Evolutionary conservation across 306 rosid genomes (phyloP).

Genomic region (Trichosanthes truncata): DNA sequence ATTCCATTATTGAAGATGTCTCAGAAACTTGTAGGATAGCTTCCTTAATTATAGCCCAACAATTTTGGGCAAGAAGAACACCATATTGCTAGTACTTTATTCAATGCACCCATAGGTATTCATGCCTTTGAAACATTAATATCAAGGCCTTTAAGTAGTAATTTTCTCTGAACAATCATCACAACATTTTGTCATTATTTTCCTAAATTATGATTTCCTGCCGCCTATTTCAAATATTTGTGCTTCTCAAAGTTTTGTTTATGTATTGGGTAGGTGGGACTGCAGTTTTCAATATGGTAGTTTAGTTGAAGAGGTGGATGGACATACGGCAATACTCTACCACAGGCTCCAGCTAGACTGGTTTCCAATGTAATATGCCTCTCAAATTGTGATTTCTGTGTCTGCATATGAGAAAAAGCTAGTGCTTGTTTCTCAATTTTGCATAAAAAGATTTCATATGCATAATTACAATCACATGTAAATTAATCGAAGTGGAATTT

Average conservation of each 20-base stretch:
- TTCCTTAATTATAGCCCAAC: not conserved
- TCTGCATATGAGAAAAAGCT: not conserved
- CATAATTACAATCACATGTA: not conserved
- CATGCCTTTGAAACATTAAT: not conserved
- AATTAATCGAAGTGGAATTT: not conserved
- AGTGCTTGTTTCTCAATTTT: not conserved
- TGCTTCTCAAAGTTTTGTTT: slow-evolving; percentile 10
- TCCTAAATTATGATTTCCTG: not conserved
- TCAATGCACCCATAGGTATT: not conserved
- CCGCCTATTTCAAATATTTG: not conserved
- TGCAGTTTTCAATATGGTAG: slow-evolving; percentile 87
- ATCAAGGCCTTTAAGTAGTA: not conserved
- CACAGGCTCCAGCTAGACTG: slow-evolving; percentile 96
- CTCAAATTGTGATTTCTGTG: not conserved
- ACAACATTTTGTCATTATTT: not conserved
- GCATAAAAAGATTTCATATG: not conserved
- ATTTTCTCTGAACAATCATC: not conserved
- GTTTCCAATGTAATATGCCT: slow-evolving; percentile 68
- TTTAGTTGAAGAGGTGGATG: slow-evolving; percentile 98
- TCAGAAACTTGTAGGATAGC: not conserved
- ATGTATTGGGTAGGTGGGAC: slow-evolving; percentile 74
- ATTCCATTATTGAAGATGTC: not conserved
- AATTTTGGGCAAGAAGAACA: not conserved
- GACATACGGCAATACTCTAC: slow-evolving; percentile 94
- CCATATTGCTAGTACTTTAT: not conserved